These are phyloP conservation scores for Xenoacremonium recifei DNA, from an alignment of 2,329 filamentous ascomycete species.

Conservation along the genomic window DNA sequence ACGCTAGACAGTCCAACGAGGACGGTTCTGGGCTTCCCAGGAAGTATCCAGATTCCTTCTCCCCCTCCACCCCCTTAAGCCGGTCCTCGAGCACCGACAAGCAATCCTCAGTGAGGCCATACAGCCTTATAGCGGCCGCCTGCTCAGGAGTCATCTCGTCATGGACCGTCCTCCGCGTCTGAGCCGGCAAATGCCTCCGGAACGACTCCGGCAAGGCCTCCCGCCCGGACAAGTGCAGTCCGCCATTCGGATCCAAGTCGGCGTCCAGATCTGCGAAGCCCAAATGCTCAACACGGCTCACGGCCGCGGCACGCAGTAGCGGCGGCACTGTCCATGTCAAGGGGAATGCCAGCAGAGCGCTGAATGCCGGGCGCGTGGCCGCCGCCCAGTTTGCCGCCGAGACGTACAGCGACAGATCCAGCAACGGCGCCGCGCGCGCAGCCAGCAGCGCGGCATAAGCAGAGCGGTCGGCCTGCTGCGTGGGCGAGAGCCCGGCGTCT, in stretches of 20 bases:
- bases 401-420: slow-evolving; percentile 87
- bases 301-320: slow-evolving; percentile 67
- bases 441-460: slow-evolving; percentile 69
- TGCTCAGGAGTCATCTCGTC: slow-evolving; percentile 68
- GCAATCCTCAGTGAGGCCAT: slow-evolving; percentile 68
- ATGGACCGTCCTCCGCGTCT: slow-evolving; percentile 56
- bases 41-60: slow-evolving; percentile 30
- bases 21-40: slow-evolving; percentile 25
- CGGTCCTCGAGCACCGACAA: slow-evolving; percentile 69
- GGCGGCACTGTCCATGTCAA: slow-evolving; percentile 84
- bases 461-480: slow-evolving; percentile 45
- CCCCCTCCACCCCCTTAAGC: slow-evolving; percentile 18
- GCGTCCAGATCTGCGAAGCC: slow-evolving; percentile 68
- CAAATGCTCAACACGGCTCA: slow-evolving; percentile 66
- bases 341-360: slow-evolving; percentile 77
- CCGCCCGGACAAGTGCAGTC: slow-evolving; percentile 35
- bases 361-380: slow-evolving; percentile 78
- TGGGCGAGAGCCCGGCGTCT: slow-evolving; percentile 38
- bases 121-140: slow-evolving; percentile 71
- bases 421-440: slow-evolving; percentile 70
- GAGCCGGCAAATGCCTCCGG: slow-evolving; percentile 35
- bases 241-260: slow-evolving; percentile 44
- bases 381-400: slow-evolving; percentile 83
- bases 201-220: slow-evolving; percentile 40
- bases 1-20: slow-evolving; percentile 71